Evolutionary conservation across 306 rosid species (phyloP), one percentile per base, ranked within the genome.

Genomic region (Casuarina cunninghamiana): DNA sequence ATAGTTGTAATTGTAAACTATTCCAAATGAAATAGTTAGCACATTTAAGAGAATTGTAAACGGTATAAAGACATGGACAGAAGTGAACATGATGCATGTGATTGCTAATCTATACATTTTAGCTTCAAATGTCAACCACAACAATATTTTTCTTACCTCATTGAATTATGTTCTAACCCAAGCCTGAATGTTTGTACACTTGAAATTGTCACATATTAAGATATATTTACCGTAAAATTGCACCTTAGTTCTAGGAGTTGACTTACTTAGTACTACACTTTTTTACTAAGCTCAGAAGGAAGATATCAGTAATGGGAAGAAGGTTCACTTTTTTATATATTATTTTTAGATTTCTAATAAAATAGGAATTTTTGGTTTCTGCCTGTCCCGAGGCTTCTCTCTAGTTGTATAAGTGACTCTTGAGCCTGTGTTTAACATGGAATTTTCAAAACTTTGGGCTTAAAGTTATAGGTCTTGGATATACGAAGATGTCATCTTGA

Each of bases 401-500:
- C 19, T 50, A 48, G 42, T 53, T 37, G 9, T 62, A 53, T 53
- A 41, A 68, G 7, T 55, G 13, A 6, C 61, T 38, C 17, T 11
- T 19, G 54, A 17, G 21, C 39, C 45, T 35, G 69, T 32, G 32
- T 26, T 26, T 26, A 26, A 26, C 32, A 0, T 72, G 50, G 62
- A 63, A 44, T 53, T 41, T 46, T 57, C 21, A 73, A 68, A 41
- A 83, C 69, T 69, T 62, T 76, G 45, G 66, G 75, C 79, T 70
- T 83, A 76, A 43, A 72, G 53, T 57, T 60, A 76, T 85, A 89
- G 91, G 91, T 70, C 74, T 78, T 75, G 61, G 71, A 53, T 71
- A 53, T 63, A 38, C 50, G 66, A 57, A 72, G 66, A 78, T 69
- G 75, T 77, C 89, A 58, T 83, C 88, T 44, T 82, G n/a, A n/a